Conservation (phyloP, 2,329 filamentous ascomycete species). For the Colletotrichum shisoi region DNA sequence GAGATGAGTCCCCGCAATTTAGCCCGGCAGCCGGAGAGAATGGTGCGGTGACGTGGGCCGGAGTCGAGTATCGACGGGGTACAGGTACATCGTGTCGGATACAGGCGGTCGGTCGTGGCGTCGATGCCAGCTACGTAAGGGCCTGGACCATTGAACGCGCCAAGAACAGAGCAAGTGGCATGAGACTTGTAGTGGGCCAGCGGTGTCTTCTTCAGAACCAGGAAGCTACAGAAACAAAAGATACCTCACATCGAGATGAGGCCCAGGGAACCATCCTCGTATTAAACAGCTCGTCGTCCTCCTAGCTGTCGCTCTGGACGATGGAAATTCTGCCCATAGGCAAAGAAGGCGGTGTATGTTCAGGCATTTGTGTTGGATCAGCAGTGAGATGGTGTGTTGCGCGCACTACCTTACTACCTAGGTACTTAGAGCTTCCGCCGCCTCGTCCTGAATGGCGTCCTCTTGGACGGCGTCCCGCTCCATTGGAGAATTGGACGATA, state of each 20-base stretch:
- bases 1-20: constrained; percentile 35
- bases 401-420: constrained; percentile 3
- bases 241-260: background rate
- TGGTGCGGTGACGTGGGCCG: constrained; percentile 35
- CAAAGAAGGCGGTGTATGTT: constrained; percentile 17
- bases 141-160: constrained; percentile 5
- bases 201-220: constrained; percentile 7
- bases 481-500: constrained; percentile 32
- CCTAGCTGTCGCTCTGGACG: background rate
- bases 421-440: constrained; percentile 23
- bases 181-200: constrained; percentile 26
- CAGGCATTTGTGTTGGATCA: constrained; percentile 11
- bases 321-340: background rate
- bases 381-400: constrained; percentile 21
- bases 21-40: constrained; percentile 33
- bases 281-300: background rate
- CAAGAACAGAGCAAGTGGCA: constrained; percentile 32
- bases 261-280: background rate
- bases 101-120: background rate
- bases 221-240: background rate
- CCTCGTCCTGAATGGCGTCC: background rate
- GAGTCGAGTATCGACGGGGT: constrained; percentile 19
- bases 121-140: constrained; percentile 16
- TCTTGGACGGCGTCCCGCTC: constrained; percentile 25
- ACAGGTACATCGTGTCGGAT: constrained; percentile 32